phyloP scores from a whole-genome alignment of 371 early-diverging fungal genomes.

The Phascolomyces articulosus region DNA sequence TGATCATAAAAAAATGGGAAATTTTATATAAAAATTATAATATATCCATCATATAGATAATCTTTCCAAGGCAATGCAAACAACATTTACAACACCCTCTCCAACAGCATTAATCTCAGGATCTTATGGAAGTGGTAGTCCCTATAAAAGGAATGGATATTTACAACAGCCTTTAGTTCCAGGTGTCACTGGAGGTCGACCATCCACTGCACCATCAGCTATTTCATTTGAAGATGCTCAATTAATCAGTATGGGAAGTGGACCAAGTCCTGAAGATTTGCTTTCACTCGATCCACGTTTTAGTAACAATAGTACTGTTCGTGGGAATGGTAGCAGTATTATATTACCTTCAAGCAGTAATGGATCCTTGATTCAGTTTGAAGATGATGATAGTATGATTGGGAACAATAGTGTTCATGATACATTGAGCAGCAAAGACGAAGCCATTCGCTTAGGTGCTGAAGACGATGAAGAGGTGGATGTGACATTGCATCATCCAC shows the following conservation, averaged over 20 bases:
- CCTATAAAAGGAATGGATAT: slow-evolving; percentile 30
- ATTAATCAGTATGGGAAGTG: slow-evolving; percentile 59
- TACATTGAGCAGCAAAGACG: slow-evolving; percentile 7
- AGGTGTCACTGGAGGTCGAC: slow-evolving; percentile 12
- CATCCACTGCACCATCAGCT: slow-evolving; percentile 30
- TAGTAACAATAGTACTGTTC: slow-evolving; percentile 4
- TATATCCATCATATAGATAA: slow-evolving; percentile 36
- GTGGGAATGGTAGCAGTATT: slow-evolving; percentile 6
- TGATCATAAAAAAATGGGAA: too few species aligned
- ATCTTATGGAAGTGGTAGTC: slow-evolving; percentile 24
- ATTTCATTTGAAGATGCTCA: slow-evolving; percentile 68
- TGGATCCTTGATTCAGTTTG: slow-evolving; percentile 49
- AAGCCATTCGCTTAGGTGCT: slow-evolving; percentile 26
- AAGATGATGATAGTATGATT: slow-evolving; percentile 28
- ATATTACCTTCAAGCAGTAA: slow-evolving; percentile 15
- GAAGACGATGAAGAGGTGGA: slow-evolving; percentile 21
- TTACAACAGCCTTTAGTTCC: slow-evolving; percentile 14
- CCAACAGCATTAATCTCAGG: slow-evolving; percentile 25
- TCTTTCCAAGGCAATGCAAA: slow-evolving; percentile 55
- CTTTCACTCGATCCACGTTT: slow-evolving; percentile 8
- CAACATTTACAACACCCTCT: slow-evolving; percentile 40
- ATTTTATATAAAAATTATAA: too few species aligned
- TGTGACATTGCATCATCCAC: background rate
- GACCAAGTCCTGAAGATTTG: slow-evolving; percentile 35
- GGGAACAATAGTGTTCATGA: background rate